Percentiles rank a stretch among this genome's conserved stretches.
Conservation (phyloP, 441 rosid genomes). For the Erodium moschatum region DNA sequence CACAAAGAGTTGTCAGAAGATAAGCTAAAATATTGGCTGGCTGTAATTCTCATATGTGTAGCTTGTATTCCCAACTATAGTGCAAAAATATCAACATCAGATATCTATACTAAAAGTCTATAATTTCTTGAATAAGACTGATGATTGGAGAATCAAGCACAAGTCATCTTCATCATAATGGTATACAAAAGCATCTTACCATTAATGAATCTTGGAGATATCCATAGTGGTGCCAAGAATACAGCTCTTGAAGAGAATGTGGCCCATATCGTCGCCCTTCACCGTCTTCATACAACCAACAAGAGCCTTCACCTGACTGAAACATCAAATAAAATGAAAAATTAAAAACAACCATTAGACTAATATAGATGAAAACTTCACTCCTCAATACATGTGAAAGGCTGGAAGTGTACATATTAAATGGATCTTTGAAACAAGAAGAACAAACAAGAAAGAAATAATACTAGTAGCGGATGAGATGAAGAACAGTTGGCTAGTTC, state of each 20-base stretch:
- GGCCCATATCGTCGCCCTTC: slow-evolving; percentile 73
- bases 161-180: background rate
- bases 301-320: slow-evolving; percentile 54
- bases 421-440: slow-evolving; percentile 11
- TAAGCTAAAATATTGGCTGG: slow-evolving; percentile 1
- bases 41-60: background rate
- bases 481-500: slow-evolving; percentile 25
- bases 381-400: background rate
- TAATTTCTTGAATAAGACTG: background rate
- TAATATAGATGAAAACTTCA: slow-evolving; percentile 3
- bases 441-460: slow-evolving; percentile 15
- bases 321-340: slow-evolving; percentile 17
- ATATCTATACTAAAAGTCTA: background rate
- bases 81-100: slow-evolving; percentile 1
- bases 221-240: slow-evolving; percentile 60
- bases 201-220: slow-evolving; percentile 47
- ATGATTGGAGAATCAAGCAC: background rate
- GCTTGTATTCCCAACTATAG: background rate
- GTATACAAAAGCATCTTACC: slow-evolving; percentile 36
- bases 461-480: slow-evolving; percentile 42
- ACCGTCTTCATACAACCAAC: slow-evolving; percentile 78
- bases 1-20: background rate
- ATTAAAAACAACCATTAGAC: slow-evolving; percentile 13
- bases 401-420: background rate
- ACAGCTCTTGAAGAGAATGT: slow-evolving; percentile 54